These are phyloP conservation scores for Penicillium sp. DNA, from an alignment of 2,329 filamentous ascomycete genomes.

Conservation along the genomic window DNA sequence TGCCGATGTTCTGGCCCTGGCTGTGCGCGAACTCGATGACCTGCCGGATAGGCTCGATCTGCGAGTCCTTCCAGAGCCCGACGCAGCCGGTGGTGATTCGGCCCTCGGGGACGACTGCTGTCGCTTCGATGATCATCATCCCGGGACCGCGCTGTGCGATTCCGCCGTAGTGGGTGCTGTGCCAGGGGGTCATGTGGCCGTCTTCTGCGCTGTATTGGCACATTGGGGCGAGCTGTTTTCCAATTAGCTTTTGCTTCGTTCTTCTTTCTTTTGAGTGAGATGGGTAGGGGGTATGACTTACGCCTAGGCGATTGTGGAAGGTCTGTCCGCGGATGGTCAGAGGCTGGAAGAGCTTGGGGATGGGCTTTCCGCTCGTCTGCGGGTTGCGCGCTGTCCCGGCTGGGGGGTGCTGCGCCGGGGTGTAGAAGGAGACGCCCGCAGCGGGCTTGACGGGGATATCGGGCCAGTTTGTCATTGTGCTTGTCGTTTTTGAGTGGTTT, in stretches of 20 bases:
- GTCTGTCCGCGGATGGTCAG: slow-evolving; percentile 62
- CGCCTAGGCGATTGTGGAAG: slow-evolving; percentile 54
- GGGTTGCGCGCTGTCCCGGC: slow-evolving; percentile 46
- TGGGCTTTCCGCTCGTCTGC: slow-evolving; percentile 43
- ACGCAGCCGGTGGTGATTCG: background rate
- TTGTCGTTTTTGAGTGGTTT: too few species aligned
- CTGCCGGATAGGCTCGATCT: background rate
- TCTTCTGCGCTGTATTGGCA: slow-evolving; percentile 45
- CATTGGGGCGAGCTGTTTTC: slow-evolving; percentile 43
- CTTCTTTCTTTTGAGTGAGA: too few species aligned
- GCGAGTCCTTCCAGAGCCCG: background rate
- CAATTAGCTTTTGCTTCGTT: too few species aligned
- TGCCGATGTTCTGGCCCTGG: background rate
- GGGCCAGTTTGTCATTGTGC: too few species aligned
- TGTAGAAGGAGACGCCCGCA: slow-evolving; percentile 40
- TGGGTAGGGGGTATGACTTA: too few species aligned
- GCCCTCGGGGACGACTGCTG: background rate
- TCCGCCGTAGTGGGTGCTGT: background rate
- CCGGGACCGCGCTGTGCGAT: background rate
- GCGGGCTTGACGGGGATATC: too few species aligned
- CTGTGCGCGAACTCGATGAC: background rate
- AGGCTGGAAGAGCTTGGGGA: slow-evolving; percentile 64
- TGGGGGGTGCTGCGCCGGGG: slow-evolving; percentile 41
- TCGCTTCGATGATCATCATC: background rate
- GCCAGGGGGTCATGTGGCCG: background rate